Evolutionary conservation across 805 yeast species (phyloP).

Genomic region (Vanderwaltozyma tropicalis): DNA sequence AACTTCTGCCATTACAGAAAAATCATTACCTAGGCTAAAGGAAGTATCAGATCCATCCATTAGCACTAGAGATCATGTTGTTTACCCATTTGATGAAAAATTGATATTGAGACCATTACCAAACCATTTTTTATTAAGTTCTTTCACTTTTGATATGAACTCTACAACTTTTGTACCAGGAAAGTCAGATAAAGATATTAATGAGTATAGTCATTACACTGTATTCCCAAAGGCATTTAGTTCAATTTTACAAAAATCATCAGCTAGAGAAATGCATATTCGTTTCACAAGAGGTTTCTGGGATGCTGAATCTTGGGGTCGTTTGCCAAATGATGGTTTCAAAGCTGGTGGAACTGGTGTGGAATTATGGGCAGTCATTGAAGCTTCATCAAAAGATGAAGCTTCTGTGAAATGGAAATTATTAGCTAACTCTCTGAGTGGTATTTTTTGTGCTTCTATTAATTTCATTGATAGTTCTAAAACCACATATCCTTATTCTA

Average conservation of each 20-base stretch:
- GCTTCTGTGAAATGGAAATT: slow-evolving; percentile 61
- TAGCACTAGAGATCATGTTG: slow-evolving; percentile 9
- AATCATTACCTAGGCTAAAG: neutral
- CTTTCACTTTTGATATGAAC: slow-evolving; percentile 57
- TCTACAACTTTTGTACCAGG: slow-evolving; percentile 37
- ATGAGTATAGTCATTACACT: slow-evolving; percentile 40
- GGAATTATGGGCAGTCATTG: slow-evolving; percentile 81
- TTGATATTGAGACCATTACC: slow-evolving; percentile 61
- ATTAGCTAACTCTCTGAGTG: slow-evolving; percentile 69
- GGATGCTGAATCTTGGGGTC: slow-evolving; percentile 85
- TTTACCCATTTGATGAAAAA: slow-evolving; percentile 48
- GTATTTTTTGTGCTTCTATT: slow-evolving; percentile 88
- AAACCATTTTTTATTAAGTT: slow-evolving; percentile 55
- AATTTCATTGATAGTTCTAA: slow-evolving; percentile 74
- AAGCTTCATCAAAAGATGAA: slow-evolving; percentile 42
- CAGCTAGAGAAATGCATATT: slow-evolving; percentile 66
- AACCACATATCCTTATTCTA: slow-evolving; percentile 55
- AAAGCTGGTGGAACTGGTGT: slow-evolving; percentile 90
- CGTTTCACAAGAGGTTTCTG: slow-evolving; percentile 93
- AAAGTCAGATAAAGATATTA: slow-evolving; percentile 13
- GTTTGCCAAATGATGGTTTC: slow-evolving; percentile 59
- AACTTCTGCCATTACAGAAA: neutral
- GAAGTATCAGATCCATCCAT: slow-evolving; percentile 1
- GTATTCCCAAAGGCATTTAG: slow-evolving; percentile 75
- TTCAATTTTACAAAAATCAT: slow-evolving; percentile 57